Base-by-base conservation (phyloP, 2,329 filamentous ascomycete genomes). In the Podosphaera xanthii region DNA sequence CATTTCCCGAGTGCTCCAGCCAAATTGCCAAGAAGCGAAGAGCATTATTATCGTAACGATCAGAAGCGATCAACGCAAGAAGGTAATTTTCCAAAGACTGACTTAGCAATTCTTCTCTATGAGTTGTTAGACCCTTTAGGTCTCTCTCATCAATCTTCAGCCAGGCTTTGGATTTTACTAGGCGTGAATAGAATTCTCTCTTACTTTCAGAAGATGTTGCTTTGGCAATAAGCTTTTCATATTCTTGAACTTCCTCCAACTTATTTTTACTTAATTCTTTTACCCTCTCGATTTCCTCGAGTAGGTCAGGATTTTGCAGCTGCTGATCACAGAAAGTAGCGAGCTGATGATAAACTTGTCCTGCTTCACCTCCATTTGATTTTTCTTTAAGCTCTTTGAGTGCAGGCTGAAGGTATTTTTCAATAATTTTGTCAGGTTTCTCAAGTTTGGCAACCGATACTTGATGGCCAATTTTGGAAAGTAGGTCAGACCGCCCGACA, bases 291-390 rank as follows among this genome's bases (percentile, higher is more conserved):
- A 95, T 80, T 66, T 98, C 92, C 69, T 94, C 88, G 1, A 90
- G 73, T 40, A 84, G 82, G 65, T 94, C 88, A 0, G 84, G 79
- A 67, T 91, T 91, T 66, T 95, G 86, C 8, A 98, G 75, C 69
- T 98, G 92, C 66, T 89, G 83, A 69, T 98, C 91, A 67, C 94
- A 98, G 69, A 98, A 98, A 58, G 83, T 79, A 34, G 94, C 92
- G 70, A 97, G 97, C 66, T 94, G 87, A 68, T 96, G 89, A 66
- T 89, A 96, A 0, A 97, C 92, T 64, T 87, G 79, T 0, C 90
- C 89, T 1, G 90, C 86, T 61, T 91, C 86, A 52, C 78, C 75
- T 0, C 86, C 85, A 58, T 82, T 77, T 4, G 72, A 77, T 53
- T 79, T 77, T 1, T 82, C 82, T 65, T 81, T 84, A 6, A 98